These are phyloP conservation scores for Kwoniella sp. DNA, from an alignment of 768 basidiomycete species.

Conservation along the genomic window DNA sequence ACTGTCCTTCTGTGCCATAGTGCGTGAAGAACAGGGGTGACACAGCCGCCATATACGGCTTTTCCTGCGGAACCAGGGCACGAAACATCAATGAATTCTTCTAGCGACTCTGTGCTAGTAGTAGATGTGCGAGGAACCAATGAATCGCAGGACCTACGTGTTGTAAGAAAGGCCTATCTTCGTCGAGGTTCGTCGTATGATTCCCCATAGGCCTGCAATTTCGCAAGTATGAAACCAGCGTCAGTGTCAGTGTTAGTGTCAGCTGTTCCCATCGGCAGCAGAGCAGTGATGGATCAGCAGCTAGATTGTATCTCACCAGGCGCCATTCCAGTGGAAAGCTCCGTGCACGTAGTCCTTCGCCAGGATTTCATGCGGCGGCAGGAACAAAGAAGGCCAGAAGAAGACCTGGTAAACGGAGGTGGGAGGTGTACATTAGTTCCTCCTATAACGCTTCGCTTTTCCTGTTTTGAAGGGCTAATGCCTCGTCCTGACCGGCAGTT, in stretches of 20 bases:
- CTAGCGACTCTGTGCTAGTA: not conserved
- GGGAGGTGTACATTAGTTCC: too few species aligned
- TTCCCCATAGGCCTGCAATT: conserved; percentile 25
- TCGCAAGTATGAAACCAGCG: not conserved
- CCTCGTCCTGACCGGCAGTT: too few species aligned
- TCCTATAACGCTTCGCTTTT: too few species aligned
- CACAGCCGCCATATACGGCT: conserved; percentile 56
- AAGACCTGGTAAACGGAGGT: conserved; percentile 35
- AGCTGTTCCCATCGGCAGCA: too few species aligned
- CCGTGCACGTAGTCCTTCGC: conserved; percentile 47
- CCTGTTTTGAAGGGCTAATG: too few species aligned
- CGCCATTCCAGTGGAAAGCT: conserved; percentile 54
- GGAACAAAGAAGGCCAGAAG: conserved; percentile 56
- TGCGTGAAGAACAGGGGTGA: conserved; percentile 56
- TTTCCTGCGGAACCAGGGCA: conserved; percentile 18
- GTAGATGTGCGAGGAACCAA: too few species aligned
- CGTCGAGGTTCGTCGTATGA: conserved; percentile 27
- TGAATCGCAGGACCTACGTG: conserved; percentile 25
- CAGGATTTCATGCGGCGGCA: conserved; percentile 50
- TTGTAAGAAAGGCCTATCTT: conserved; percentile 48
- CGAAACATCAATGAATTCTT: not conserved
- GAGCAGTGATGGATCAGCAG: too few species aligned
- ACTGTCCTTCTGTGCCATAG: conserved; percentile 52
- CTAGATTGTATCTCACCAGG: conserved; percentile 41
- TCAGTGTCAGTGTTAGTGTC: too few species aligned